A percentile compares a stretch with the other conserved stretches of the same genome.
phyloP scores from a whole-genome alignment of 192 early-diverging fungal species.

The Linnemannia hyalina region DNA sequence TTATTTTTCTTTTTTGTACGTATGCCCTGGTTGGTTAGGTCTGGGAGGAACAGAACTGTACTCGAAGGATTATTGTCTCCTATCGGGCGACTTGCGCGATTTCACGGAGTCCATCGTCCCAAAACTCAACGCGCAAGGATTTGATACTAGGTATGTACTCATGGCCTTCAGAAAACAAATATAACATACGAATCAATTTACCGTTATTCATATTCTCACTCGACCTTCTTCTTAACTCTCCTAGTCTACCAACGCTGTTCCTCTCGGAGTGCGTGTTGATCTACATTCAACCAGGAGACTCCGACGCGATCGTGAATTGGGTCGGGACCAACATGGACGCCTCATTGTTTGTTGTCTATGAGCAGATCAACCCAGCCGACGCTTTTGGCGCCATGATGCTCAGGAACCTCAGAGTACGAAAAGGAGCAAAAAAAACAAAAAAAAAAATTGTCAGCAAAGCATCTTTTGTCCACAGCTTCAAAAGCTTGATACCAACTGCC shows the following conservation, averaged over 20 bases:
- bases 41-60: constrained; percentile 83
- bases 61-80: constrained; percentile 73
- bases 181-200: too few relatives aligned
- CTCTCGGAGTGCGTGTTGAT: constrained; percentile 95
- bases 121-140: constrained; percentile 66
- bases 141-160: constrained; percentile 68
- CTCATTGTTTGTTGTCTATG: constrained; percentile 84
- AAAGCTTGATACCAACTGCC: background rate
- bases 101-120: constrained; percentile 72
- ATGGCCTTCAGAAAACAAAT: too few relatives aligned
- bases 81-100: constrained; percentile 85
- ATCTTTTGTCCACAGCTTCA: background rate
- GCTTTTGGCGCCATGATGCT: constrained; percentile 95
- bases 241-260: constrained; percentile 85
- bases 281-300: constrained; percentile 79
- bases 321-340: constrained; percentile 62
- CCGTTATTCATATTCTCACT: background rate
- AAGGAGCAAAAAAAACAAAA: too few relatives aligned
- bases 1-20: background rate
- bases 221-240: background rate
- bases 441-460: background rate
- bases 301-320: constrained; percentile 82
- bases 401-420: constrained; percentile 77
- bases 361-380: constrained; percentile 93
- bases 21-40: constrained; percentile 40